These are phyloP conservation scores for Incumbomyces delicatus DNA, from an alignment of 2,329 filamentous ascomycete genomes.

Conservation along the genomic window DNA sequence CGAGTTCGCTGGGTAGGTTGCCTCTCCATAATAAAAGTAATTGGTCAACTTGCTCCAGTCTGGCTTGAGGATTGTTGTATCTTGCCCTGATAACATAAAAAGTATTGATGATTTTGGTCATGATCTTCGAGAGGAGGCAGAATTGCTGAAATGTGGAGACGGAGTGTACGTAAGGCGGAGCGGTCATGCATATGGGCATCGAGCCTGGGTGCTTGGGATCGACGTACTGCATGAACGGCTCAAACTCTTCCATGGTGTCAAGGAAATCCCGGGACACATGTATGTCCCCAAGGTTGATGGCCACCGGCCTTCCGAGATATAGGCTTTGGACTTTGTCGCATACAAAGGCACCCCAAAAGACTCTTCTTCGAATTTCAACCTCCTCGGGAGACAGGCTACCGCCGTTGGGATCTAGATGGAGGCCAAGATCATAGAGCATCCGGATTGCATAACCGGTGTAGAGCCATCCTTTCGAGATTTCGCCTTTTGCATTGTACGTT, in stretches of 20 bases:
- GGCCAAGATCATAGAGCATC: slow-evolving; percentile 46
- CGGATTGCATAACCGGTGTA: slow-evolving; percentile 49
- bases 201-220: background rate
- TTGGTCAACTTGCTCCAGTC: background rate
- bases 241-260: slow-evolving; percentile 42
- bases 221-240: slow-evolving; percentile 39
- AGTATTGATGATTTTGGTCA: slow-evolving; percentile 29
- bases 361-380: slow-evolving; percentile 7
- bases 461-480: slow-evolving; percentile 46
- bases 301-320: slow-evolving; percentile 45
- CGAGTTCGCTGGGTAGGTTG: slow-evolving; percentile 1
- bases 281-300: slow-evolving; percentile 34
- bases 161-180: too few relatives aligned
- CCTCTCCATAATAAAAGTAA: background rate
- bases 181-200: slow-evolving; percentile 13
- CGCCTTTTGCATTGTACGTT: slow-evolving; percentile 41
- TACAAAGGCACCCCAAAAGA: slow-evolving; percentile 11
- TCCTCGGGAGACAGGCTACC: slow-evolving; percentile 37
- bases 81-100: slow-evolving; percentile 17
- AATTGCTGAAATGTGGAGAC: slow-evolving; percentile 30
- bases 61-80: background rate
- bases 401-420: slow-evolving; percentile 27
- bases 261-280: slow-evolving; percentile 32
- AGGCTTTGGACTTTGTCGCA: slow-evolving; percentile 46
- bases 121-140: slow-evolving; percentile 28